These are phyloP conservation scores for Przewalskia tangutica DNA, from an alignment of 257 asterid species.

Conservation along the genomic window DNA sequence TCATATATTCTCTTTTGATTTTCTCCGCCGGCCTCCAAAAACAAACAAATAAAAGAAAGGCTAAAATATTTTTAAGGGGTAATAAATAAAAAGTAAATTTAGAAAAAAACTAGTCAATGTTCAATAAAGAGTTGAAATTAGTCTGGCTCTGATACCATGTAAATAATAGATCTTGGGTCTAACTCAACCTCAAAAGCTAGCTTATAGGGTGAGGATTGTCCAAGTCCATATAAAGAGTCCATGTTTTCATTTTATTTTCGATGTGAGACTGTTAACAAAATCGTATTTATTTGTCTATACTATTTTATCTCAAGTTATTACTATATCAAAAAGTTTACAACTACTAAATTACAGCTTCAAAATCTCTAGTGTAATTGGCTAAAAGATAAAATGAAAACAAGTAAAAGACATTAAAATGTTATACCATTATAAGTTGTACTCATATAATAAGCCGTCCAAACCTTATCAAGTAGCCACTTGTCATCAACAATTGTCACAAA, in stretches of 20 bases:
- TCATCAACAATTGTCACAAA: background rate
- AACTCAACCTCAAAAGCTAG: no score
- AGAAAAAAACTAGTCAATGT: no score
- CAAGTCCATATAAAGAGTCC: no score
- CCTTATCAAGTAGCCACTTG: constrained; percentile 6
- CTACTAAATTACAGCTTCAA: no score
- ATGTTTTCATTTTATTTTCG: no score
- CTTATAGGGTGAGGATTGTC: no score
- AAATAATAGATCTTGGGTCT: no score
- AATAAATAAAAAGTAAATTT: background rate
- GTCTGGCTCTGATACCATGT: no score
- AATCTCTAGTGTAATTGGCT: background rate
- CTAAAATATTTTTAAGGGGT: background rate
- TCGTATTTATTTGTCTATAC: background rate
- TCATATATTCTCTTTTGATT: constrained; percentile 1
- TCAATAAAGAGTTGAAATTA: no score
- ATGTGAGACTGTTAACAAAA: no score
- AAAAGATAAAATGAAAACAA: background rate
- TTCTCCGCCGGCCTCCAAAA: background rate
- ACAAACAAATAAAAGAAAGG: background rate
- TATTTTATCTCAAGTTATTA: no score
- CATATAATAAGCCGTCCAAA: constrained; percentile 9
- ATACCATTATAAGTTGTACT: background rate
- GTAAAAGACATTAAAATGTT: background rate
- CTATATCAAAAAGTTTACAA: no score